phyloP scores from a whole-genome alignment of 169 alveolate species.

The Plasmodium ovale region DNA sequence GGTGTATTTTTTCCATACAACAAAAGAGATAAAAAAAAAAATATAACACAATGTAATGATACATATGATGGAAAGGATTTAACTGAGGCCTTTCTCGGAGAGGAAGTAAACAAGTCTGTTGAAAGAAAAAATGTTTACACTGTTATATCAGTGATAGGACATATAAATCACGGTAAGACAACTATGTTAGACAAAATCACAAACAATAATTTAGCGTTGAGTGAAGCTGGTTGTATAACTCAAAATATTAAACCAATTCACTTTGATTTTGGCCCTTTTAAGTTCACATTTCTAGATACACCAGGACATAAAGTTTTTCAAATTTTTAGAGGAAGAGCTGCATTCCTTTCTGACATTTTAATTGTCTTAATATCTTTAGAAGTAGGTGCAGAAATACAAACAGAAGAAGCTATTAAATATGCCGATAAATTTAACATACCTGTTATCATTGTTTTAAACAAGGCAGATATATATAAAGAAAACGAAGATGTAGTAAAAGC shows the following conservation, averaged over 20 bases:
- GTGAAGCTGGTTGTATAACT: slow-evolving; percentile 80
- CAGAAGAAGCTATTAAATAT: slow-evolving; percentile 85
- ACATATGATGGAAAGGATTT: background rate
- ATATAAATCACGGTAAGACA: slow-evolving; percentile 91
- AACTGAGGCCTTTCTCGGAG: background rate
- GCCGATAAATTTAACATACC: slow-evolving; percentile 87
- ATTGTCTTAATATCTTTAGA: slow-evolving; percentile 84
- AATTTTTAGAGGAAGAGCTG: slow-evolving; percentile 86
- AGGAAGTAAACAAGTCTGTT: slow-evolving; percentile 1
- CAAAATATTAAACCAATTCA: slow-evolving; percentile 76
- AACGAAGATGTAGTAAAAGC: slow-evolving; percentile 83
- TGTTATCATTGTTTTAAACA: slow-evolving; percentile 83
- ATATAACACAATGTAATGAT: background rate
- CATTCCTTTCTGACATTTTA: slow-evolving; percentile 84
- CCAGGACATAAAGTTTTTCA: slow-evolving; percentile 88
- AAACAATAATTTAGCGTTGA: slow-evolving; percentile 51
- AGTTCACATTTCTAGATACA: slow-evolving; percentile 85
- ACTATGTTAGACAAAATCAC: slow-evolving; percentile 80
- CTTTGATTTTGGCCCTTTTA: slow-evolving; percentile 61
- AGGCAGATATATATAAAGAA: slow-evolving; percentile 79
- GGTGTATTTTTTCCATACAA: too few species aligned
- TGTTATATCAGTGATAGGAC: slow-evolving; percentile 88
- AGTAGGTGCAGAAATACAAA: slow-evolving; percentile 83
- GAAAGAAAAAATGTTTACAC: slow-evolving; percentile 77
- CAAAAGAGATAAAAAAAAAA: background rate